Conservation (phyloP, 73 alveolate genomes). For the Uronychia setigera region DNA sequence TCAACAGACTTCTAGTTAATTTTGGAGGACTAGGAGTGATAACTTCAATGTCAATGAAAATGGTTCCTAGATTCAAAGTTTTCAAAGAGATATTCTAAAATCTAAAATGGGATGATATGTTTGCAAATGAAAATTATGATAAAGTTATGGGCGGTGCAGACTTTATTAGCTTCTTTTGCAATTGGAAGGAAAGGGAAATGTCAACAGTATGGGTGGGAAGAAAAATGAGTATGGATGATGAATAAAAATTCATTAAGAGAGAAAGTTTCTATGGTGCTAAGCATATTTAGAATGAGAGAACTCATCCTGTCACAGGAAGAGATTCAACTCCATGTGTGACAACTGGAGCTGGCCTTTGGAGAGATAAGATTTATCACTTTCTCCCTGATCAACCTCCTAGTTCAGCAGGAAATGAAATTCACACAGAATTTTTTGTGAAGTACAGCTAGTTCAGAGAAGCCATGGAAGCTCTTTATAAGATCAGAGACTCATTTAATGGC, state of each 20-base stretch:
- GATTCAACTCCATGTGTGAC: conserved; percentile 50
- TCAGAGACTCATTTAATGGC: conserved; percentile 21
- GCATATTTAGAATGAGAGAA: conserved; percentile 20
- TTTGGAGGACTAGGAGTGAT: conserved; percentile 47
- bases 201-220: conserved; percentile 45
- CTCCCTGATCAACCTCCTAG: conserved; percentile 58
- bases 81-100: conserved; percentile 25
- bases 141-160: conserved; percentile 14
- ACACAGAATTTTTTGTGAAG: conserved; percentile 38
- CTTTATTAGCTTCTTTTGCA: conserved; percentile 26
- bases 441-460: conserved; percentile 37
- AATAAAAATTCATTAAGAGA: not conserved
- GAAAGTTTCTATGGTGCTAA: conserved; percentile 22
- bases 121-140: conserved; percentile 6
- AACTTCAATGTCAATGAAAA: conserved; percentile 30
- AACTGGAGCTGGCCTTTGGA: conserved; percentile 46
- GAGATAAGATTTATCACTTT: conserved; percentile 51
- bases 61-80: conserved; percentile 19
- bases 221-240: conserved; percentile 7
- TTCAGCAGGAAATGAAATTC: conserved; percentile 53
- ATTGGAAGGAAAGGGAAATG: conserved; percentile 35
- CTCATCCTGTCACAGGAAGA: conserved; percentile 53
- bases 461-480: conserved; percentile 33
- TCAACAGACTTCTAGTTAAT: conserved; percentile 13
- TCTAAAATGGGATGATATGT: conserved; percentile 22